phyloP scores from a whole-genome alignment of 208 protist genomes.

The Acanthamoeba healyi region DNA sequence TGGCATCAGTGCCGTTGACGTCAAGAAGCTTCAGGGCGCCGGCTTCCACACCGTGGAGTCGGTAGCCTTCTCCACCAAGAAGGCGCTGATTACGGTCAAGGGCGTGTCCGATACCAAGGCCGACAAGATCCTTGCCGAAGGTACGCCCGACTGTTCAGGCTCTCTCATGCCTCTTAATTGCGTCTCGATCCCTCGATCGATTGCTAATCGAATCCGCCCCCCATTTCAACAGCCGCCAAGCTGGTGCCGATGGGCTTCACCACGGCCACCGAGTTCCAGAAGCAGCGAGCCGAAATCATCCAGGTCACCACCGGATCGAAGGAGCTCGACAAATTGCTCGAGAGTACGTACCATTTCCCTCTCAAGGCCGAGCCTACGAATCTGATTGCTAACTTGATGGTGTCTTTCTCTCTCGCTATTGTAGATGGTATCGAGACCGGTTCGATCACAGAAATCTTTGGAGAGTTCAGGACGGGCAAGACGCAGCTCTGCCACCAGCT shows the following conservation, averaged over 20 bases:
- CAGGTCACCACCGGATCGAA: slow-evolving; percentile 98
- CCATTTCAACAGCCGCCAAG: slow-evolving; percentile 88
- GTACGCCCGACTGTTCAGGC: too few relatives aligned
- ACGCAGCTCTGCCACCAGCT: slow-evolving; percentile 99
- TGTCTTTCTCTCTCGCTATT: neutral
- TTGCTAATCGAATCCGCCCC: neutral
- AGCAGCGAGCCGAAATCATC: slow-evolving; percentile 95
- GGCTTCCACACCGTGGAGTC: slow-evolving; percentile 98
- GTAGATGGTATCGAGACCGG: slow-evolving; percentile 98
- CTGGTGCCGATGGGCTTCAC: slow-evolving; percentile 98
- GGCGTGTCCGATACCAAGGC: slow-evolving; percentile 99
- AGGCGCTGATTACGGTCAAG: slow-evolving; percentile 97
- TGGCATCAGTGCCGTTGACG: slow-evolving; percentile 95
- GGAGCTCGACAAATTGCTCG: slow-evolving; percentile 98
- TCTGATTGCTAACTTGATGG: neutral
- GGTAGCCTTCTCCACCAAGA: slow-evolving; percentile 97
- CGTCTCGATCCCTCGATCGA: neutral
- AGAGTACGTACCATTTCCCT: slow-evolving; percentile 67
- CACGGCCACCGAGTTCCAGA: slow-evolving; percentile 97
- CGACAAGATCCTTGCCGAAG: slow-evolving; percentile 96
- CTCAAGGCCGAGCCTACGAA: too few relatives aligned
- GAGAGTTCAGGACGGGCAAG: slow-evolving; percentile 99
- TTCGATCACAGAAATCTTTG: slow-evolving; percentile 99
- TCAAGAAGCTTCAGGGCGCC: slow-evolving; percentile 97
- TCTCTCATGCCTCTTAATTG: too few relatives aligned